Evolutionary conservation across 78 protist genomes (phyloP).

Genomic region (Dictyostelium firmibasis): DNA sequence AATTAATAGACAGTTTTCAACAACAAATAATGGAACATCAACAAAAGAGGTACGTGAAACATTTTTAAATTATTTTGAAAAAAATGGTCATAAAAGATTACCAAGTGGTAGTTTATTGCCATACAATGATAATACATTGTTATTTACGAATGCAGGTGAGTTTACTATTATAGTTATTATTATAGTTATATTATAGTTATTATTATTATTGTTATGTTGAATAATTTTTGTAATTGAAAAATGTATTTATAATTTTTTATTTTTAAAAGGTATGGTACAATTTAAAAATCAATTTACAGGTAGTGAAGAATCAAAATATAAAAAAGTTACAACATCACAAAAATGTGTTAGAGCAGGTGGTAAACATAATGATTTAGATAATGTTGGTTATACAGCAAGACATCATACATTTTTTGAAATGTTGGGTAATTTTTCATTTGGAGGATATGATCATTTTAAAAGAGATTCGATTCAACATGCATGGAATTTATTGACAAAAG

Average conservation of each 20-base stretch:
- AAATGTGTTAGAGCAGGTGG: conserved; percentile 86
- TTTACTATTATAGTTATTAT: background rate
- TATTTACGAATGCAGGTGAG: conserved; percentile 83
- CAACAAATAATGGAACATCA: background rate
- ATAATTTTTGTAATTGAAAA: background rate
- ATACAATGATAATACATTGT: conserved; percentile 63
- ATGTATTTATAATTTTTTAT: background rate
- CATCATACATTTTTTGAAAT: conserved; percentile 92
- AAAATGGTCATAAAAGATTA: conserved; percentile 47
- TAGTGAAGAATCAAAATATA: background rate
- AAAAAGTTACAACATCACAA: conserved; percentile 52
- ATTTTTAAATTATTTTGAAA: conserved; percentile 62
- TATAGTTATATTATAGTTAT: too few species aligned
- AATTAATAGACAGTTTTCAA: background rate
- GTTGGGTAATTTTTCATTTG: conserved; percentile 90
- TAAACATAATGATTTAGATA: conserved; percentile 87
- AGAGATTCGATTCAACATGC: conserved; percentile 77
- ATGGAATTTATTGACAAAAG: conserved; percentile 81
- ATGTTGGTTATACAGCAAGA: conserved; percentile 87
- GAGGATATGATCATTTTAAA: conserved; percentile 52
- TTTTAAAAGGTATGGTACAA: conserved; percentile 65
- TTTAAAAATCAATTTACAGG: conserved; percentile 59
- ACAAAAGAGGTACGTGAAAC: conserved; percentile 35
- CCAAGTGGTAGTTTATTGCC: conserved; percentile 46
- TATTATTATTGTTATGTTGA: too few species aligned